phyloP scores from a whole-genome alignment of 768 basidiomycete species.

The Coprinellus aureogranulatus region DNA sequence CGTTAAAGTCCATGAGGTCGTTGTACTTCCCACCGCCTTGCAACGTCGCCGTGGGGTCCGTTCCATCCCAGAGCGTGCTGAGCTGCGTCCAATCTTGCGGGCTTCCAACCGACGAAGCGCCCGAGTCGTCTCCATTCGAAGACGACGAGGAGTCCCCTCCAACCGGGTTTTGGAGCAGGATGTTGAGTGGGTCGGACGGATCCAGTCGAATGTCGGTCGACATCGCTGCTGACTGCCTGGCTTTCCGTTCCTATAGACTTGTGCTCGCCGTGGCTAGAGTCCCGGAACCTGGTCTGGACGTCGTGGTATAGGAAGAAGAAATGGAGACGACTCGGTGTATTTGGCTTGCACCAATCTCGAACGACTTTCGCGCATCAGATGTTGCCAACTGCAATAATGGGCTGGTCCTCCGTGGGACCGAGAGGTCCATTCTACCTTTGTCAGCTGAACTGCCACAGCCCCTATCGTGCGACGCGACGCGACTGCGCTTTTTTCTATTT shows the following conservation, averaged over 20 bases:
- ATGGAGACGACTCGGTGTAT: background rate
- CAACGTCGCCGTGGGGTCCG: constrained; percentile 16
- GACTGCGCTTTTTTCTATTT: background rate
- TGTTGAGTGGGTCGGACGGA: constrained; percentile 56
- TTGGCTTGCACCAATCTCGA: background rate
- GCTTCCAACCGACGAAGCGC: constrained; percentile 17
- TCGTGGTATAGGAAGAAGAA: background rate
- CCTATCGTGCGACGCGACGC: background rate
- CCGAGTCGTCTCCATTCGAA: constrained; percentile 31
- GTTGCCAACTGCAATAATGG: background rate
- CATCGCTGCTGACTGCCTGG: constrained; percentile 15
- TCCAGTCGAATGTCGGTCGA: constrained; percentile 49
- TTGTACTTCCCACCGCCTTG: constrained; percentile 27
- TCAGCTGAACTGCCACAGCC: background rate
- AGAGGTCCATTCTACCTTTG: no score
- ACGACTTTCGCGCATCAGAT: constrained; percentile 4
- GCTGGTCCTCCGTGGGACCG: background rate
- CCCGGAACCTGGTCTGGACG: background rate
- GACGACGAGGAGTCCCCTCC: constrained; percentile 10
- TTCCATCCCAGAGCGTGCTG: constrained; percentile 47
- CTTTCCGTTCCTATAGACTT: background rate
- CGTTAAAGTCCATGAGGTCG: constrained; percentile 43
- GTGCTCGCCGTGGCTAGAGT: background rate
- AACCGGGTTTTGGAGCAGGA: constrained; percentile 47
- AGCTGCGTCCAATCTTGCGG: constrained; percentile 57